Base-by-base conservation (phyloP, 148 eudicot species). In the Polygonum maritimum region DNA sequence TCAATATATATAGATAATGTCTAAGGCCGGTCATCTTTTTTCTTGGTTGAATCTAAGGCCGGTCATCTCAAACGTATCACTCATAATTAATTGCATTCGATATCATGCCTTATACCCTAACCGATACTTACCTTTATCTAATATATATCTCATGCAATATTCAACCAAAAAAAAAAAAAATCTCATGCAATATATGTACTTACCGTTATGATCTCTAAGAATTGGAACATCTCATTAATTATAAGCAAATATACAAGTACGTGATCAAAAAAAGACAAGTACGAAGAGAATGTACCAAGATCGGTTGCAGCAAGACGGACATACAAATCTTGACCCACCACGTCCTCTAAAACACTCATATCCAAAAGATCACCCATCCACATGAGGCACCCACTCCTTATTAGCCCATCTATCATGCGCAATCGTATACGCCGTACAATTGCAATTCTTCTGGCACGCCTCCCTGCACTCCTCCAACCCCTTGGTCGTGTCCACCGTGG, bases 401-500 rank as follows among this genome's bases (percentile, higher is more conserved):
- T 76, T 16, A 10, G 38, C 73, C 89, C 91, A 87, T 40, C 70
- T 44, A 88, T 81, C 67, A 73, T 0, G 81, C 81, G 10, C 80
- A 74, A 75, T 81, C 6, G 89, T 81, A 76, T 82, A 84, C 8
- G 90, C 94, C 10, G 51, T 62, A 52, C 94, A 90, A 2, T 86
- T 80, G 57, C 91, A 88, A 58, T 86, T 82, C 11, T 16, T 75
- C 57, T 82, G 69, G 74, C 94, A 90, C 33, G 22, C 21, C 15
- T 33, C 49, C 75, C 67, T 74, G 73, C 94, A 90, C n/a, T 35
- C 80, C 2, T 80, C 76, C 62, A 74, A 26, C 15, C 60, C 19
- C 76, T 8, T 47, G 5, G 22, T 35, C 22, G 1, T 74, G 14
- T 45, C 63, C 71, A 69, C 60, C 41, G 16, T 65, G 35, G 4